Conservation (phyloP, 2,329 filamentous ascomycete species). For the Neoascochyta sp. region DNA sequence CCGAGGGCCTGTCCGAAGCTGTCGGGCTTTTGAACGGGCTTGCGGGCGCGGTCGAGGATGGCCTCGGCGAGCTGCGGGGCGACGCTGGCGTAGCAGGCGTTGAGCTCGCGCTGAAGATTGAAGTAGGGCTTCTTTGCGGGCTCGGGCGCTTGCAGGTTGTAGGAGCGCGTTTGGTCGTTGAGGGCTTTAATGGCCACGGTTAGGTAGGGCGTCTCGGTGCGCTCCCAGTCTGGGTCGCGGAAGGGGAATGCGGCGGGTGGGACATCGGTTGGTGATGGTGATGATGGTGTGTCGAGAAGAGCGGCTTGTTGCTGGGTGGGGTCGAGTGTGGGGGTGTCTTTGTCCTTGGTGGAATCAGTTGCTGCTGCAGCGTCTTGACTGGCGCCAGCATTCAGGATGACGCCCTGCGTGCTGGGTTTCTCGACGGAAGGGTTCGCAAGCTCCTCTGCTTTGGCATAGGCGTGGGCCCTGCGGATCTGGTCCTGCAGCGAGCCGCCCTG, state of each 20-base stretch:
- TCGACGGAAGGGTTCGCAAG: slow-evolving; percentile 56
- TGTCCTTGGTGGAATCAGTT: no score
- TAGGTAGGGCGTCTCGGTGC: slow-evolving; percentile 70
- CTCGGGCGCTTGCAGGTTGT: slow-evolving; percentile 92
- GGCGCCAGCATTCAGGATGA: no score
- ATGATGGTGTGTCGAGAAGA: slow-evolving; percentile 16
- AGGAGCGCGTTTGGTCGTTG: slow-evolving; percentile 76
- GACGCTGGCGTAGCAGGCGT: slow-evolving; percentile 77
- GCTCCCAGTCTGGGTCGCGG: slow-evolving; percentile 73
- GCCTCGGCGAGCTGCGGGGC: slow-evolving; percentile 70
- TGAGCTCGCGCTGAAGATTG: slow-evolving; percentile 75
- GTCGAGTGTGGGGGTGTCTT: no score
- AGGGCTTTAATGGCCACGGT: slow-evolving; percentile 71
- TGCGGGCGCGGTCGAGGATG: slow-evolving; percentile 65
- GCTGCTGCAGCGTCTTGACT: no score
- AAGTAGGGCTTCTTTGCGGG: slow-evolving; percentile 93
- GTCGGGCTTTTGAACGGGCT: slow-evolving; percentile 39
- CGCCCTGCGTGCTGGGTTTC: no score
- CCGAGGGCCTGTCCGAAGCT: slow-evolving; percentile 35
- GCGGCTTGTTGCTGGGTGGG: no score
- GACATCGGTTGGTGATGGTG: slow-evolving; percentile 32
- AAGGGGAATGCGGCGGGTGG: slow-evolving; percentile 55
- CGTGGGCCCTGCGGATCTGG: slow-evolving; percentile 68
- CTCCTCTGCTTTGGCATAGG: slow-evolving; percentile 72
- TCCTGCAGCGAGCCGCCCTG: slow-evolving; percentile 69